Percentiles rank a stretch among this genome's conserved stretches.
Conservation (phyloP, 1,139 yeast genomes). For the Kluyveromyces marxianus region DNA sequence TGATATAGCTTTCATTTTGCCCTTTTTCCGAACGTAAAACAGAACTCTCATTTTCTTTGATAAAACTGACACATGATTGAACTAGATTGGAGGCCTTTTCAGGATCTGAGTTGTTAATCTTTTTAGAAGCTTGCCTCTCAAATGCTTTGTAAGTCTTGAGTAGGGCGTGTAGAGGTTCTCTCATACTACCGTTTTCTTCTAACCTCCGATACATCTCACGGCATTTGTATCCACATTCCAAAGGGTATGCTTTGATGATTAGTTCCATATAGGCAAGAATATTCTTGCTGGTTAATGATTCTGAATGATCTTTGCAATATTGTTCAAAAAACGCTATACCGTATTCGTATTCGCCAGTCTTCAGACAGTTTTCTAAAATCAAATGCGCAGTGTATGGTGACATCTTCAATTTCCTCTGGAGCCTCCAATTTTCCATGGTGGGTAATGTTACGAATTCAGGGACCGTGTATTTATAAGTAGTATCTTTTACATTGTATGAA, state of each 20-base stretch:
- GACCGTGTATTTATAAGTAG: not conserved
- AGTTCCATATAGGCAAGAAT: constrained; percentile 16
- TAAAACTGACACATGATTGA: not conserved
- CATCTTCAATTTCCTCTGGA: constrained; percentile 11
- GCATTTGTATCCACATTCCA: constrained; percentile 16
- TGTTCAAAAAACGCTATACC: constrained; percentile 14
- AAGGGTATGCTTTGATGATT: constrained; percentile 14
- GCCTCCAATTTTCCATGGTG: constrained; percentile 16
- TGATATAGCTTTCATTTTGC: not conserved
- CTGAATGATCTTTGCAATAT: constrained; percentile 2
- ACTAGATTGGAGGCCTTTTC: constrained; percentile 2
- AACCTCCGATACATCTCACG: constrained; percentile 13
- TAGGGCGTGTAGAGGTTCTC: constrained; percentile 13
- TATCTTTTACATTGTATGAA: constrained; percentile 6
- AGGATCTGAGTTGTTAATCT: constrained; percentile 9
- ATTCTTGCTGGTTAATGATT: constrained; percentile 15
- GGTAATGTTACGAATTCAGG: constrained; percentile 10
- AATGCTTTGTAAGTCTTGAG: constrained; percentile 20
- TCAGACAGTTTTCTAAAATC: constrained; percentile 15
- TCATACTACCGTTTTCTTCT: constrained; percentile 10
- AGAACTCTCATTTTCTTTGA: constrained; percentile 3
- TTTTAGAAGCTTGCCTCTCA: constrained; percentile 18
- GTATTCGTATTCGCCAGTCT: constrained; percentile 11
- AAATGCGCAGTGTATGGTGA: constrained; percentile 18
- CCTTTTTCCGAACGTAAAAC: not conserved